Conservation (phyloP, 2,329 filamentous ascomycete genomes). For the Penicillium paneum region DNA sequence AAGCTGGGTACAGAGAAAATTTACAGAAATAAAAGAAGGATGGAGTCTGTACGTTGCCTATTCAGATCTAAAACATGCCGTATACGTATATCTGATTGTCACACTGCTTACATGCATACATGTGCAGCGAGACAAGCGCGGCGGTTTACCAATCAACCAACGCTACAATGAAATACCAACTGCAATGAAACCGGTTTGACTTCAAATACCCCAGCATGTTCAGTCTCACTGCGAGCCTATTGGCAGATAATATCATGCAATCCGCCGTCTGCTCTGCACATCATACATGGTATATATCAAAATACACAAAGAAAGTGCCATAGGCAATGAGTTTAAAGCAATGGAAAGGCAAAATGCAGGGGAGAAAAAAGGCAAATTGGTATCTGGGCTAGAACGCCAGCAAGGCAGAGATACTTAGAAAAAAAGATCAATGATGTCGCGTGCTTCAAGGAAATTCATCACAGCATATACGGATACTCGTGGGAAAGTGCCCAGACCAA, state of each 20-base stretch:
- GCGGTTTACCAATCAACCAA: background rate
- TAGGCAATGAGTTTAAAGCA: slow-evolving; percentile 6
- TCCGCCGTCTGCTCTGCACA: background rate
- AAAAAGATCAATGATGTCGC: slow-evolving; percentile 12
- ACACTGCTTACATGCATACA: slow-evolving; percentile 1
- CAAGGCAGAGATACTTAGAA: slow-evolving; percentile 14
- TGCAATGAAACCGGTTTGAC: background rate
- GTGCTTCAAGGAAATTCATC: slow-evolving; percentile 21
- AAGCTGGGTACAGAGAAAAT: no score
- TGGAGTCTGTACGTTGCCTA: background rate
- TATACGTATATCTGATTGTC: background rate
- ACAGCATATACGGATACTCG: slow-evolving; percentile 25
- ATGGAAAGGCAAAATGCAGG: slow-evolving; percentile 2
- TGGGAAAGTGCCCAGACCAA: slow-evolving; percentile 9
- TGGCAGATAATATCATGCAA: background rate
- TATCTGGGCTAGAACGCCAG: slow-evolving; percentile 28
- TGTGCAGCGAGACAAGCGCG: background rate
- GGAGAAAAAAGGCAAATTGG: slow-evolving; percentile 22
- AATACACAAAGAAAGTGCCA: background rate
- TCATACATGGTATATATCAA: background rate
- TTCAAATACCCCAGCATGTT: background rate
- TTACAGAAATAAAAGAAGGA: background rate
- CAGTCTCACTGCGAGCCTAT: background rate
- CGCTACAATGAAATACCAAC: background rate
- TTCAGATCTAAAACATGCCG: background rate